phyloP scores from a whole-genome alignment of 331 rosid genomes.

The Quercus tomentella region DNA sequence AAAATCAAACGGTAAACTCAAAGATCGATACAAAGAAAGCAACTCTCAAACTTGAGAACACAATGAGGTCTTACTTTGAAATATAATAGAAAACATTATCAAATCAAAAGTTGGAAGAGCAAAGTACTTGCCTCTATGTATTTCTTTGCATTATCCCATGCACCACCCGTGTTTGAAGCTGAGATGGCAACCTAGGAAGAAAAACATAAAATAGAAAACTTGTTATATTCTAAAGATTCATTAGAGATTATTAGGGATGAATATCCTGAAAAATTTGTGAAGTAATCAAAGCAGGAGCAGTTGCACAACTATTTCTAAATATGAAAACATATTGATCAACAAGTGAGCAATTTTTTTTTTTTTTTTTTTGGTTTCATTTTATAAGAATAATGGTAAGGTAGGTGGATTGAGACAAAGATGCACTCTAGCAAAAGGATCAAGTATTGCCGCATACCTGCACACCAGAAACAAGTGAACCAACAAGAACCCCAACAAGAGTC shows the following conservation, averaged over 20 bases:
- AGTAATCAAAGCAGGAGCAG: not conserved
- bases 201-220: not conserved
- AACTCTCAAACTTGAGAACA: not conserved
- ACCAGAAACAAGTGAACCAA: constrained; percentile 73
- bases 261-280: not conserved
- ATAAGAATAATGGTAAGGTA: not conserved
- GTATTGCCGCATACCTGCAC: constrained; percentile 46
- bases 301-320: not conserved
- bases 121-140: constrained; percentile 50
- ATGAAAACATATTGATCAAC: not conserved
- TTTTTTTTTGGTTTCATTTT: no score
- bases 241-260: not conserved
- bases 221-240: not conserved
- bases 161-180: constrained; percentile 73
- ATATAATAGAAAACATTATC: not conserved
- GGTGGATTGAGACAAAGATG: not conserved
- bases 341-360: not conserved
- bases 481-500: constrained; percentile 70
- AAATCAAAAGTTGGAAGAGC: constrained; percentile 3
- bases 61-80: not conserved
- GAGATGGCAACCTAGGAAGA: constrained; percentile 56
- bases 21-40: not conserved
- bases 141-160: constrained; percentile 70
- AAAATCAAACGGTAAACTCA: not conserved
- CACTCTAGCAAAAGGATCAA: not conserved